phyloP scores from a whole-genome alignment of 208 protist genomes.

The Blechomonas ayalai region DNA sequence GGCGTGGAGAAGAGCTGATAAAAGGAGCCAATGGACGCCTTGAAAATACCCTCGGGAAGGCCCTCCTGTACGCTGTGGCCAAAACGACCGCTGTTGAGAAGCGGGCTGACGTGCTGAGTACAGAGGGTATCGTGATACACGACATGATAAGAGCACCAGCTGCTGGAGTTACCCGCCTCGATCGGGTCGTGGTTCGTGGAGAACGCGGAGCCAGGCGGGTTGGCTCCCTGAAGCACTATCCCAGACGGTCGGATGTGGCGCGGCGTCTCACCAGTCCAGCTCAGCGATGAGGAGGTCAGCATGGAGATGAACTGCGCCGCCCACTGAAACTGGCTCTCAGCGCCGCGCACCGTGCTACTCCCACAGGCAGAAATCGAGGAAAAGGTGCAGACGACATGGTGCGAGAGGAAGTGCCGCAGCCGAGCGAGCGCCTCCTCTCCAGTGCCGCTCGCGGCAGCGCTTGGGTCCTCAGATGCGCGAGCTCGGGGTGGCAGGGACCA shows the following conservation, averaged over 20 bases:
- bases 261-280: conserved; percentile 55
- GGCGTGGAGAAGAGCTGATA: conserved; percentile 40
- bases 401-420: conserved; percentile 40
- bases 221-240: too few relatives aligned
- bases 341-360: not conserved
- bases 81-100: conserved; percentile 53
- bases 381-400: conserved; percentile 60
- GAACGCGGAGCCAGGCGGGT: too few relatives aligned
- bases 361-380: conserved; percentile 71
- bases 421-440: not conserved
- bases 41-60: conserved; percentile 58
- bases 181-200: not conserved
- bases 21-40: conserved; percentile 37
- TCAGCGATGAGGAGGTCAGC: conserved; percentile 69
- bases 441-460: not conserved
- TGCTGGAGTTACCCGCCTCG: too few relatives aligned
- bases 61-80: conserved; percentile 34
- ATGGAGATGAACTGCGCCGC: conserved; percentile 73
- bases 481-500: conserved; percentile 25
- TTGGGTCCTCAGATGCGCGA: not conserved
- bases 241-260: conserved; percentile 58
- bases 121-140: conserved; percentile 73
- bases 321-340: conserved; percentile 53
- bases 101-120: conserved; percentile 63
- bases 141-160: conserved; percentile 75